Conservation (phyloP, 2,329 filamentous ascomycete genomes). For the Calonectria leucothoes region DNA sequence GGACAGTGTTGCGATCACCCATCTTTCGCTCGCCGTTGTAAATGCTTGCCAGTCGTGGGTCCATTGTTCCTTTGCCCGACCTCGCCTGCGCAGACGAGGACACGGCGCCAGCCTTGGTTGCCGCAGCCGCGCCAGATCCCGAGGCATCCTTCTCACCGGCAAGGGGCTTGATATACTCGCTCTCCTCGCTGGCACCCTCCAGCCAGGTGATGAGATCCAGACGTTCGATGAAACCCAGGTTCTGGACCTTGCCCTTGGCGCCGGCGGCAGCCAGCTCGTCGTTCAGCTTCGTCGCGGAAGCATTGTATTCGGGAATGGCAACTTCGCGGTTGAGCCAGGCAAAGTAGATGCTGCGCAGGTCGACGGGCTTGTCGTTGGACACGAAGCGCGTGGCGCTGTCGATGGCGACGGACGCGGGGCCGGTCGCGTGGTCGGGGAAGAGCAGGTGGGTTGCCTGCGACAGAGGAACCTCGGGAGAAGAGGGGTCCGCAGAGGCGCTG, state of each 20-base stretch:
- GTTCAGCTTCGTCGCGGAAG: constrained; percentile 83
- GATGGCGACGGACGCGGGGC: constrained; percentile 72
- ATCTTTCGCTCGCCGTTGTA: constrained; percentile 92
- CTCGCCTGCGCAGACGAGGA: constrained; percentile 60
- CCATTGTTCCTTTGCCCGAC: constrained; percentile 74
- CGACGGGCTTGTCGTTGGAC: constrained; percentile 79
- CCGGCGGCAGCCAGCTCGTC: constrained; percentile 75
- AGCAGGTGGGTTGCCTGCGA: constrained; percentile 82
- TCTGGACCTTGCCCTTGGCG: constrained; percentile 78
- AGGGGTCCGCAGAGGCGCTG: constrained; percentile 75
- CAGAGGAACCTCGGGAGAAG: constrained; percentile 72
- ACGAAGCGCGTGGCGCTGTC: constrained; percentile 86
- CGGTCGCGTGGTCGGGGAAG: constrained; percentile 70
- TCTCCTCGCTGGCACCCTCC: constrained; percentile 88
- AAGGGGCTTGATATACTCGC: constrained; percentile 90
- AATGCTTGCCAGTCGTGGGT: constrained; percentile 86
- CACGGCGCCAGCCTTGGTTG: constrained; percentile 52
- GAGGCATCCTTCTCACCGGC: constrained; percentile 69
- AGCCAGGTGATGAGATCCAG: constrained; percentile 94
- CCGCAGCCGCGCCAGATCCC: constrained; percentile 52
- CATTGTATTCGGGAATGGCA: constrained; percentile 91
- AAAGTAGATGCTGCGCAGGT: constrained; percentile 95
- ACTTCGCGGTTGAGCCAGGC: constrained; percentile 95
- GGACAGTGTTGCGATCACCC: constrained; percentile 89
- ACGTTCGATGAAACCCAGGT: constrained; percentile 90